Evolutionary conservation across 2,329 filamentous ascomycete genomes (phyloP).

Genomic region (Trichoderma harzianum): DNA sequence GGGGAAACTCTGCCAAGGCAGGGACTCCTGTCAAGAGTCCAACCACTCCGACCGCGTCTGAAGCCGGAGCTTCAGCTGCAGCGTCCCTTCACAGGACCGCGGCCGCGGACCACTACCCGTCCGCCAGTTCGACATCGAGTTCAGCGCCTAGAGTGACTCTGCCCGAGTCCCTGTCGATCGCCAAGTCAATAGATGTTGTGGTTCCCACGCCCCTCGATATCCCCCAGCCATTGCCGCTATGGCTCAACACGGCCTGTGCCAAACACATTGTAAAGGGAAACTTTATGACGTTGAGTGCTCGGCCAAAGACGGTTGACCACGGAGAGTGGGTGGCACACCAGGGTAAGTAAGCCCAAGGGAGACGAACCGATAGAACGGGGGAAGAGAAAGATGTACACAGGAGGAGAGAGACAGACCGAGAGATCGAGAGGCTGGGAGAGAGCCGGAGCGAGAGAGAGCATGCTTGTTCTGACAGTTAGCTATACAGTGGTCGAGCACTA

Average conservation of each 20-base stretch:
- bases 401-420: not conserved
- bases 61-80: conserved; percentile 28
- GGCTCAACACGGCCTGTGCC: conserved; percentile 72
- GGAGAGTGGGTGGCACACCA: conserved; percentile 97
- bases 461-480: conserved; percentile 11
- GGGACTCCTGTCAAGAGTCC: conserved; percentile 15
- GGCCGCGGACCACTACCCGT: conserved; percentile 26
- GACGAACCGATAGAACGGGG: not conserved
- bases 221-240: conserved; percentile 50
- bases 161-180: conserved; percentile 60
- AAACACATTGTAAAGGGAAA: conserved; percentile 95
- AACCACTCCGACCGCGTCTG: not conserved
- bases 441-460: not conserved
- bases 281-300: conserved; percentile 94
- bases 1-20: conserved; percentile 18
- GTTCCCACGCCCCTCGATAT: conserved; percentile 45
- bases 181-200: conserved; percentile 66
- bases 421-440: not conserved
- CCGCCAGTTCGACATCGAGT: conserved; percentile 45
- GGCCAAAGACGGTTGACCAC: conserved; percentile 88
- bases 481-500: conserved; percentile 83
- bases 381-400: not conserved
- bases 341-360: conserved; percentile 48
- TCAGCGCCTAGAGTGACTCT: conserved; percentile 59
- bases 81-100: conserved; percentile 39